phyloP scores from a whole-genome alignment of 179 eudicot genomes.

The Spinacia oleracea region DNA sequence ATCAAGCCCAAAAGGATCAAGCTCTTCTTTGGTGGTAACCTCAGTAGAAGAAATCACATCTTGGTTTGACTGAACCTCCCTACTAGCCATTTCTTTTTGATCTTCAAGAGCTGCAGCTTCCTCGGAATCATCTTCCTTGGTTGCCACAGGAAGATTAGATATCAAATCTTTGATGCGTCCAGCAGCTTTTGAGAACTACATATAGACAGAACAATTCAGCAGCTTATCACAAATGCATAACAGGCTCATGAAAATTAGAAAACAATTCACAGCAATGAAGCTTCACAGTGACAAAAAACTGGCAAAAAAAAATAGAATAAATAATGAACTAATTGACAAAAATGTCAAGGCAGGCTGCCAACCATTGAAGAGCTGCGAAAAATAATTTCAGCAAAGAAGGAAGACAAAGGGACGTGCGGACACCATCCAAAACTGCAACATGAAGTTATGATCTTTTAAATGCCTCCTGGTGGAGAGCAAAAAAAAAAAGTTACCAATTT shows the following conservation, averaged over 20 bases:
- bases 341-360: not conserved
- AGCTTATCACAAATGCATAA: not conserved
- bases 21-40: slow-evolving; percentile 44
- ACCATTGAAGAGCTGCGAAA: not conserved
- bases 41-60: slow-evolving; percentile 37
- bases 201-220: slow-evolving; percentile 12
- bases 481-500: too few relatives aligned
- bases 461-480: not conserved
- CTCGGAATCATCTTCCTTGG: slow-evolving; percentile 71
- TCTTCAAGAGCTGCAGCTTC: slow-evolving; percentile 74
- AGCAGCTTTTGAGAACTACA: slow-evolving; percentile 86
- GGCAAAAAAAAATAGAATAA: not conserved
- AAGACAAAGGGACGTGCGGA: not conserved
- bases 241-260: not conserved
- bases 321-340: not conserved
- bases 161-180: slow-evolving; percentile 75
- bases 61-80: slow-evolving; percentile 28
- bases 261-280: not conserved
- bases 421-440: not conserved
- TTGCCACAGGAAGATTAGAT: slow-evolving; percentile 72
- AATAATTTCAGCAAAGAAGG: not conserved
- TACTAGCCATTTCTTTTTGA: slow-evolving; percentile 35
- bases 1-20: slow-evolving; percentile 95
- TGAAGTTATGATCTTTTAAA: not conserved
- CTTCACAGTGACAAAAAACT: not conserved